phyloP scores from a whole-genome alignment of 176 grass and related monocot genomes.

The Urochloa ruziziensis region DNA sequence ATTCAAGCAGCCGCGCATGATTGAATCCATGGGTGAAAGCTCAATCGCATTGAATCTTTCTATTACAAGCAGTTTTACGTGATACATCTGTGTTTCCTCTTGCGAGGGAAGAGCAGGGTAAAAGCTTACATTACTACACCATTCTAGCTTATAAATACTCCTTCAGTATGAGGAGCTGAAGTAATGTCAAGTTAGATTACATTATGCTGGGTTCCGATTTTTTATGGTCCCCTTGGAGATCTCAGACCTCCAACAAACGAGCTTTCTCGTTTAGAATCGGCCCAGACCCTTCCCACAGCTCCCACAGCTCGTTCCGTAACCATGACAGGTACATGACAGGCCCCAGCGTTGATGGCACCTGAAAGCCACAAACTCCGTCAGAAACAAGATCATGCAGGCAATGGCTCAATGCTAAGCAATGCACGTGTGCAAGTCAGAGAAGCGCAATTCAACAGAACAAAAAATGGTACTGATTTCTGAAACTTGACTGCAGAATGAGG shows the following conservation, averaged over 20 bases:
- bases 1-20: background rate
- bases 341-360: conserved; percentile 89
- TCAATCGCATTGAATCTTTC: conserved; percentile 4
- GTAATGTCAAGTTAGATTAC: conserved; percentile 27
- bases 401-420: background rate
- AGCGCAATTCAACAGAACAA: background rate
- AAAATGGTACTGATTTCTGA: background rate
- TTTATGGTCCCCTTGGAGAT: background rate
- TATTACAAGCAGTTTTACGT: conserved; percentile 22
- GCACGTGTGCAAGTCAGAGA: background rate
- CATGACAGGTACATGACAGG: conserved; percentile 87
- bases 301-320: conserved; percentile 81
- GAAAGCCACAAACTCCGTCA: conserved; percentile 27
- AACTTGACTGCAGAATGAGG: conserved; percentile 2
- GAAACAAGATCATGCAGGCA: background rate
- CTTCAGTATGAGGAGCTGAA: conserved; percentile 8
- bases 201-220: background rate
- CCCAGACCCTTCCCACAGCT: conserved; percentile 79
- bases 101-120: conserved; percentile 20
- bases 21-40: background rate
- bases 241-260: conserved; percentile 74
- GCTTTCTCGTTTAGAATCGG: conserved; percentile 66
- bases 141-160: conserved; percentile 38
- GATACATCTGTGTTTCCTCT: conserved; percentile 22
- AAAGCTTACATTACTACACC: conserved; percentile 21